These are phyloP conservation scores for Lactarius pseudohatsudake DNA, from an alignment of 768 basidiomycete genomes.

Conservation along the genomic window DNA sequence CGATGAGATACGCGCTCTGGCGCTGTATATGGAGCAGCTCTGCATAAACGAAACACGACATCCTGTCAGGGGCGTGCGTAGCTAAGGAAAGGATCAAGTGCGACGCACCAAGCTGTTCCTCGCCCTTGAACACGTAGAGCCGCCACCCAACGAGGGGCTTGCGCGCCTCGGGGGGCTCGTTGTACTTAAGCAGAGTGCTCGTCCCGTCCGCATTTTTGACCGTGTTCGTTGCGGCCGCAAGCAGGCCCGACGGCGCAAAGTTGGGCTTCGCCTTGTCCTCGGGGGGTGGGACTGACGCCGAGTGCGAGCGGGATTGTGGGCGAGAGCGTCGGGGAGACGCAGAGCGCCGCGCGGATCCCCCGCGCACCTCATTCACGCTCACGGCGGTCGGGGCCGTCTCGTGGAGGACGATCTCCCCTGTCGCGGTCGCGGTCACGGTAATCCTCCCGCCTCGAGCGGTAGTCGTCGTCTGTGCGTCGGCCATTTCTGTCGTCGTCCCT, in stretches of 20 bases:
- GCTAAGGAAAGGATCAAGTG: not conserved
- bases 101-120: slow-evolving; percentile 82
- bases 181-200: slow-evolving; percentile 89
- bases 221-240: slow-evolving; percentile 96
- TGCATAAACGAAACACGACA: slow-evolving; percentile 34
- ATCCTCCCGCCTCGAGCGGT: slow-evolving; percentile 45
- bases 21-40: slow-evolving; percentile 90
- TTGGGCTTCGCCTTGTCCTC: slow-evolving; percentile 81
- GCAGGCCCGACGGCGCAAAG: slow-evolving; percentile 81
- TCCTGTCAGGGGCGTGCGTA: not conserved
- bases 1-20: slow-evolving; percentile 93
- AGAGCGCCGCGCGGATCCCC: slow-evolving; percentile 49
- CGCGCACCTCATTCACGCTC: slow-evolving; percentile 37
- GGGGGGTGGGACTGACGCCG: slow-evolving; percentile 48
- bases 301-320: slow-evolving; percentile 33
- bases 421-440: slow-evolving; percentile 46
- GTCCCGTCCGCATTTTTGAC: slow-evolving; percentile 74
- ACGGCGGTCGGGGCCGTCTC: slow-evolving; percentile 43
- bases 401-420: slow-evolving; percentile 37
- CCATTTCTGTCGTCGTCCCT: slow-evolving; percentile 32
- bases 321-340: slow-evolving; percentile 51
- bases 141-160: slow-evolving; percentile 91
- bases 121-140: slow-evolving; percentile 96
- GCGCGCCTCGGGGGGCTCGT: slow-evolving; percentile 96
- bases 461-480: slow-evolving; percentile 40